A percentile compares a stretch with the other conserved stretches of the same genome.
Conservation (phyloP, 2,329 filamentous ascomycete genomes). For the Pseudopithomyces maydicus region DNA sequence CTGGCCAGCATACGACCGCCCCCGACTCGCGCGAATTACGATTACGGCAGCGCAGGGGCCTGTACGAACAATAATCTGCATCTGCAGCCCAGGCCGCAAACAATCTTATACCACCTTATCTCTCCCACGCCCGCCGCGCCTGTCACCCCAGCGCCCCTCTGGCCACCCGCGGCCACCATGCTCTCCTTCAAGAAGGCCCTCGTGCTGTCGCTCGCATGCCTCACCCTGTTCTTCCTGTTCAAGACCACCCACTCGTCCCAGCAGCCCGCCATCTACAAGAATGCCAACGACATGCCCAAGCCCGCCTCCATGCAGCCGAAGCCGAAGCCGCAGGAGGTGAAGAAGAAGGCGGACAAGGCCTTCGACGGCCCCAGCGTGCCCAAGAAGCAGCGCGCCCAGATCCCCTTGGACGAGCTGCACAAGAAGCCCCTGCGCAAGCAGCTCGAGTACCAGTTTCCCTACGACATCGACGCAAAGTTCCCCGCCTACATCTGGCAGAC, state of each 20-base stretch:
- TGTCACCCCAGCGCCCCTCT: neutral
- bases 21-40: conserved; percentile 2
- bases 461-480: conserved; percentile 86
- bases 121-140: neutral
- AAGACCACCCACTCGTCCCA: conserved; percentile 60
- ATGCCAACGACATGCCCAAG: conserved; percentile 43
- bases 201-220: conserved; percentile 69
- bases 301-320: conserved; percentile 37
- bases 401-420: conserved; percentile 71
- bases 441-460: conserved; percentile 91
- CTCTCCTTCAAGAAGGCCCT: conserved; percentile 79
- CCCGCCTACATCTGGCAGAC: conserved; percentile 99
- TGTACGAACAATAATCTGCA: conserved; percentile 5
- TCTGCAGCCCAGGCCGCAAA: neutral
- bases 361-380: conserved; percentile 36
- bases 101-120: conserved; percentile 6
- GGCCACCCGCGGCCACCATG: conserved; percentile 58
- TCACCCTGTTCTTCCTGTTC: conserved; percentile 73
- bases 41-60: conserved; percentile 5
- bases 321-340: conserved; percentile 24
- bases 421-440: conserved; percentile 76
- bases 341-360: conserved; percentile 26
- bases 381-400: conserved; percentile 59
- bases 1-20: neutral
- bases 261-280: conserved; percentile 36